A percentile compares a stretch with the other conserved stretches of the same genome.
These are phyloP conservation scores for Aethionema arabicum DNA, from an alignment of 345 rosid species.

Conservation along the genomic window DNA sequence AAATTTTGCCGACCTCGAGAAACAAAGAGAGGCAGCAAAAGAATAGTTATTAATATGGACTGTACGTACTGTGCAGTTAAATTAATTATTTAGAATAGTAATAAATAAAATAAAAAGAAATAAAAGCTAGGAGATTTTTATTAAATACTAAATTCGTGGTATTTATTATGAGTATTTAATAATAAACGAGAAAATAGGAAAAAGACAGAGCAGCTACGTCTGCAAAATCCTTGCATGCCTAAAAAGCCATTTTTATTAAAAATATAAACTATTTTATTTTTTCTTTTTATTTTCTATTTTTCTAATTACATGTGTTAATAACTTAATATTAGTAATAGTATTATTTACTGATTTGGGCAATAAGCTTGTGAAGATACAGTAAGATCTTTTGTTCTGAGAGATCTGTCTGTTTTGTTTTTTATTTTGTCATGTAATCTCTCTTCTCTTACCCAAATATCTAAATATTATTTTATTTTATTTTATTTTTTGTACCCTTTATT, in stretches of 20 bases:
- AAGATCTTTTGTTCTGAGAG: slow-evolving; percentile 20
- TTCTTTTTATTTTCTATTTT: slow-evolving; percentile 4
- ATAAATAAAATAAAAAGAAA: background rate
- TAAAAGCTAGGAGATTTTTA: background rate
- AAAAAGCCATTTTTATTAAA: slow-evolving; percentile 31
- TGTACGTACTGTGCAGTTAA: slow-evolving; percentile 13
- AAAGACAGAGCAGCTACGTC: slow-evolving; percentile 39
- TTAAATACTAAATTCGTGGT: no score
- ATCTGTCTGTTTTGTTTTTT: background rate
- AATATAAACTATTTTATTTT: slow-evolving; percentile 17
- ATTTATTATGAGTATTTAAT: no score
- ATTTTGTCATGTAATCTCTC: slow-evolving; percentile 15
- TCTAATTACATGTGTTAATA: background rate
- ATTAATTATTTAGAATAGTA: background rate
- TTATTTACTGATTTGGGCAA: slow-evolving; percentile 24
- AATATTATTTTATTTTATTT: background rate
- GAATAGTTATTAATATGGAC: background rate
- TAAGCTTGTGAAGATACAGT: slow-evolving; percentile 15
- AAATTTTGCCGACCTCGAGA: slow-evolving; percentile 11
- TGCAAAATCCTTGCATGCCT: slow-evolving; percentile 40
- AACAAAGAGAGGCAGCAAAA: slow-evolving; percentile 4
- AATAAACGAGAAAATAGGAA: slow-evolving; percentile 32
- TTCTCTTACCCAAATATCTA: no score
- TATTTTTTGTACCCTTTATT: background rate
- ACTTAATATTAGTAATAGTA: background rate